Conservation (phyloP, 2,329 filamentous ascomycete genomes). For the Metarhizium anisopliae region DNA sequence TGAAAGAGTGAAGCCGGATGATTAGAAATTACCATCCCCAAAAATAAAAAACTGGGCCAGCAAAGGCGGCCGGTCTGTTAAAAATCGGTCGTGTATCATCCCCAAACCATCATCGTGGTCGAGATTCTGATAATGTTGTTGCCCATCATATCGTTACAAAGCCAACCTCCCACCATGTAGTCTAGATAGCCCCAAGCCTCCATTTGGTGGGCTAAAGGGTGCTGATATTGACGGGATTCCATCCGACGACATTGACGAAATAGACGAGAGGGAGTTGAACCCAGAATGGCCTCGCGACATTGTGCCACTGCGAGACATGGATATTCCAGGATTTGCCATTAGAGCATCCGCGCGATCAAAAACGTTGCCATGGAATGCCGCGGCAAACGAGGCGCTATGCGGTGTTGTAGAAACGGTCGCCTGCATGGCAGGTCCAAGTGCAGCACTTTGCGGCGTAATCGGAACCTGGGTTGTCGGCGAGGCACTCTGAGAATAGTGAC, state of each 20-base stretch:
- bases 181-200: slow-evolving; percentile 21
- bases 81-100: not conserved
- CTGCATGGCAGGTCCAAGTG: slow-evolving; percentile 80
- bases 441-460: slow-evolving; percentile 82
- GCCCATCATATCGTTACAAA: slow-evolving; percentile 16
- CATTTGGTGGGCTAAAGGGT: slow-evolving; percentile 21
- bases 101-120: not conserved
- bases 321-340: slow-evolving; percentile 47
- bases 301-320: slow-evolving; percentile 44
- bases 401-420: slow-evolving; percentile 74
- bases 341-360: slow-evolving; percentile 51
- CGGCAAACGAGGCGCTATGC: slow-evolving; percentile 46
- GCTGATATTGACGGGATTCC: slow-evolving; percentile 24
- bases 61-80: not conserved
- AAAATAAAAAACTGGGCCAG: not conserved
- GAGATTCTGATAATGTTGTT: not conserved
- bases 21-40: not conserved
- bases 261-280: slow-evolving; percentile 29
- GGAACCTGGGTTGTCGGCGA: slow-evolving; percentile 37
- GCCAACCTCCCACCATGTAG: slow-evolving; percentile 29
- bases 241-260: slow-evolving; percentile 33
- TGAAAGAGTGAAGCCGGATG: not conserved
- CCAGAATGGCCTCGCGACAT: slow-evolving; percentile 33
- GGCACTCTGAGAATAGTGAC: slow-evolving; percentile 15
- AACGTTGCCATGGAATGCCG: slow-evolving; percentile 47